A percentile compares a stretch with the other conserved stretches of the same genome.
Evolutionary conservation across 768 basidiomycete genomes (phyloP).

Genomic region (Galerina marginata): DNA sequence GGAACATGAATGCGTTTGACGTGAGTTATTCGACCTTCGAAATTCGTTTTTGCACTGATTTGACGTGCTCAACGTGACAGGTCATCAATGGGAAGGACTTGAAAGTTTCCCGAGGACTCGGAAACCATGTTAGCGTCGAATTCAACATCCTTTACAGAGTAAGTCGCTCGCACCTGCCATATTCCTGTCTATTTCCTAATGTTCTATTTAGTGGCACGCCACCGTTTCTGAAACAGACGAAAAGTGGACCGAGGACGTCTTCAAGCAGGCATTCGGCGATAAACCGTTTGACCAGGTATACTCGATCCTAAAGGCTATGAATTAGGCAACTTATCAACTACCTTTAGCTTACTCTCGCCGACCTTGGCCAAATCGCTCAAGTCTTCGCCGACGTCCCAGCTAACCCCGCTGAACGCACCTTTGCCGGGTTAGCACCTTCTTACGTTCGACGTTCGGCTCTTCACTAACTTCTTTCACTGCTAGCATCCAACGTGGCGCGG

Average conservation of each 20-base stretch:
- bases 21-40: slow-evolving; percentile 19
- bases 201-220: slow-evolving; percentile 58
- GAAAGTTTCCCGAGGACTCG: slow-evolving; percentile 53
- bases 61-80: slow-evolving; percentile 18
- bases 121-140: slow-evolving; percentile 72
- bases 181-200: background rate
- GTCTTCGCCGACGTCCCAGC: slow-evolving; percentile 12
- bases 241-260: slow-evolving; percentile 54
- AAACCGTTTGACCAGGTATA: slow-evolving; percentile 27
- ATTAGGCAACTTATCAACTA: background rate
- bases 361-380: slow-evolving; percentile 11
- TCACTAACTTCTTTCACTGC: background rate
- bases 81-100: slow-evolving; percentile 43
- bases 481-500: slow-evolving; percentile 20
- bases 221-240: slow-evolving; percentile 53
- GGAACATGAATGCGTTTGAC: slow-evolving; percentile 58
- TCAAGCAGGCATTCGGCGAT: slow-evolving; percentile 44
- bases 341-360: slow-evolving; percentile 13
- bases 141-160: slow-evolving; percentile 62
- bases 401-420: slow-evolving; percentile 18
- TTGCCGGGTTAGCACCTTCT: slow-evolving; percentile 12
- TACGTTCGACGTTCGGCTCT: background rate
- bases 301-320: background rate
- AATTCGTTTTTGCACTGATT: background rate
- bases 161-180: slow-evolving; percentile 1